Conservation (phyloP, 2,329 filamentous ascomycete species). For the Cytospora paraplurivora region DNA sequence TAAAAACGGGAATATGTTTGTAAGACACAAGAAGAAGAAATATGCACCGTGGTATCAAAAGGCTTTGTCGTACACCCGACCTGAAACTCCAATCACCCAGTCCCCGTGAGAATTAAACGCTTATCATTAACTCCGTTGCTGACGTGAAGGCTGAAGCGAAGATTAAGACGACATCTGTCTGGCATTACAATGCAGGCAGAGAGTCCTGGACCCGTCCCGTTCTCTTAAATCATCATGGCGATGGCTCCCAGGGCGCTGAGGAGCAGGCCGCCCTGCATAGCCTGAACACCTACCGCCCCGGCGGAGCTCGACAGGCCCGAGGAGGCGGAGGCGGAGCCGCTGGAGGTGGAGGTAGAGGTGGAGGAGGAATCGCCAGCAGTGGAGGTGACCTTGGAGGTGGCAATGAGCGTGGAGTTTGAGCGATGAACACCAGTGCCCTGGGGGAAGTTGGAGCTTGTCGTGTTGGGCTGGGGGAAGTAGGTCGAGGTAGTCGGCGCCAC, state of each 20-base stretch:
- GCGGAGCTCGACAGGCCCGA: conserved; percentile 33
- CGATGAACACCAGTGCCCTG: conserved; percentile 27
- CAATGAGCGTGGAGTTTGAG: conserved; percentile 10
- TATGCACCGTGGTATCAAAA: conserved; percentile 29
- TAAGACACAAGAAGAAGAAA: conserved; percentile 9
- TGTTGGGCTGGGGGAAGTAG: conserved; percentile 40
- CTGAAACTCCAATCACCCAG: conserved; percentile 19
- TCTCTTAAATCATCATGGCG: conserved; percentile 24
- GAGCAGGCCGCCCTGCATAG: conserved; percentile 26
- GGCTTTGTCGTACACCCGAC: conserved; percentile 10
- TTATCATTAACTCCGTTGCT: conserved; percentile 24
- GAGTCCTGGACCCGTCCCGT: not conserved
- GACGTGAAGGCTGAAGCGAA: conserved; percentile 20
- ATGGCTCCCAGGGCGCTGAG: conserved; percentile 24
- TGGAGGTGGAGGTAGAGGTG: conserved; percentile 24
- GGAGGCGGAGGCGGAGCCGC: conserved; percentile 35
- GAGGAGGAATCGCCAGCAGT: conserved; percentile 3
- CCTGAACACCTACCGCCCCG: conserved; percentile 15
- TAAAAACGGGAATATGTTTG: conserved; percentile 7
- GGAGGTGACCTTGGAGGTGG: conserved; percentile 9
- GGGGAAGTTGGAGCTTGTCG: conserved; percentile 36
- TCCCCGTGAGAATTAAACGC: conserved; percentile 23
- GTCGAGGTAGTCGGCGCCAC: conserved; percentile 35
- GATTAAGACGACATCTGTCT: conserved; percentile 14
- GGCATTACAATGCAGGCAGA: not conserved